Base-by-base conservation (phyloP, 1,284 basidiomycete species). In the Sanghuangporus sanghuang region DNA sequence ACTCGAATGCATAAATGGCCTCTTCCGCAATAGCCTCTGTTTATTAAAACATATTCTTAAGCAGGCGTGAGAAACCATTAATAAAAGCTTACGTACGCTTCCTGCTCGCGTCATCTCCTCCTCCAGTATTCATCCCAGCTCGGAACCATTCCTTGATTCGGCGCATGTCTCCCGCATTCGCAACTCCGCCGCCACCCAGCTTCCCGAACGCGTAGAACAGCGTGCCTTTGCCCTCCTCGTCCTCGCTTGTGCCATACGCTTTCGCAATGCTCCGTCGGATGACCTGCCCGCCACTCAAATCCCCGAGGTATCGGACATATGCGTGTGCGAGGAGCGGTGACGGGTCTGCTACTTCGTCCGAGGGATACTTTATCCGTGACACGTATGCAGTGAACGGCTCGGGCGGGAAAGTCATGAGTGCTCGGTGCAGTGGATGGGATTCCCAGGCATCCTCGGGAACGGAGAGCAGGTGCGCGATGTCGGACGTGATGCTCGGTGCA, bases 251-350 rank as follows among this genome's bases (percentile, higher is more conserved):
- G 7, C 75, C 80, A 71, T 92, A 93, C 11, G 87, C 83, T 73
- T 89, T 89, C 18, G 80, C 79, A 23, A 92, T 76, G 48, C 78
- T 79, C 46, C 83, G 79, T 36, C 85, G 79, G 69, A 94, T 88
- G 66, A 84, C 79, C 76, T 94, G 92, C 0, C 93, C 92, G 16
- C 92, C 92, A 55, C 85, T 89, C 39, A 94, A 79, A 73, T 95
- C 92, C 62, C 92, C 92, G n/a, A 95, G 82, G 75, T 94, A 94
- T 42, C 92, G 83, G 16, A 92, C 89, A 71, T 93, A 93, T 0
- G 90, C 82, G 73, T 94, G 92, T 0, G 91, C 86, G 14, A 94
- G 81, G 23, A 94, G 81, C 3, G 64, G 64, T 1, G 64, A 65
- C 11, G 64, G 60, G 39, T 65, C 64, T 11, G 27, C 12, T n/a